Evolutionary conservation across 1,284 basidiomycete genomes (phyloP).

Genomic region (Exsudoporus floridanus): DNA sequence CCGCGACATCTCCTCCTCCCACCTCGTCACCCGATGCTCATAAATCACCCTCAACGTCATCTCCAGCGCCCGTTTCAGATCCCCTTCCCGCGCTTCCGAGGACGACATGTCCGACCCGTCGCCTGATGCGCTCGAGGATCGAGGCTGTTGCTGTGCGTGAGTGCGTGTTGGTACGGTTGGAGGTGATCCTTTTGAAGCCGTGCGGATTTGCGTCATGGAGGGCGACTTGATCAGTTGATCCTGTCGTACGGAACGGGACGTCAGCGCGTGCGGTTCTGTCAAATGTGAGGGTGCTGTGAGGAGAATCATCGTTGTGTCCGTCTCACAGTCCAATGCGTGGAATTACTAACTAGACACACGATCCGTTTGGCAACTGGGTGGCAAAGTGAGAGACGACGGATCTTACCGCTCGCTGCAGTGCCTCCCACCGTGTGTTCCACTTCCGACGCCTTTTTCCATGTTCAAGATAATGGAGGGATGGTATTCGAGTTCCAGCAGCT

Average conservation of each 20-base stretch:
- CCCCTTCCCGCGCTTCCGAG: conserved; percentile 53
- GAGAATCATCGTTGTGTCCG: conserved; percentile 71
- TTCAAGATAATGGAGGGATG: conserved; percentile 69
- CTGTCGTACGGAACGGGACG: conserved; percentile 66
- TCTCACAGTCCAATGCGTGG: conserved; percentile 74
- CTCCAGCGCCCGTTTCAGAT: conserved; percentile 62
- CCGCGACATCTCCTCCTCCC: conserved; percentile 66
- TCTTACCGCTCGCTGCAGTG: conserved; percentile 61
- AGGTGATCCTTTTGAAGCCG: conserved; percentile 58
- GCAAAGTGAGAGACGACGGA: no score
- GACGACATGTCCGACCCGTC: conserved; percentile 52
- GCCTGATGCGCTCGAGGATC: conserved; percentile 46
- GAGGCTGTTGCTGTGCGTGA: conserved; percentile 46
- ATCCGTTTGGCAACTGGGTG: not conserved
- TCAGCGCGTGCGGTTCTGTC: conserved; percentile 58
- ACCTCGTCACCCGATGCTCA: conserved; percentile 62
- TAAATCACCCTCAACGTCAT: conserved; percentile 63
- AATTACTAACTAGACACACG: conserved; percentile 51
- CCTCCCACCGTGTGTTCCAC: conserved; percentile 75
- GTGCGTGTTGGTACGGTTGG: conserved; percentile 47
- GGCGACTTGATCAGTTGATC: conserved; percentile 49
- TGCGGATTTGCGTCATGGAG: conserved; percentile 50
- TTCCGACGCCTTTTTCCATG: conserved; percentile 59
- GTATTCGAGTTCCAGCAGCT: conserved; percentile 70
- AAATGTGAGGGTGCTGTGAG: conserved; percentile 72